phyloP scores from a whole-genome alignment of 805 yeast species.

The Grigorovia transvaalensis region DNA sequence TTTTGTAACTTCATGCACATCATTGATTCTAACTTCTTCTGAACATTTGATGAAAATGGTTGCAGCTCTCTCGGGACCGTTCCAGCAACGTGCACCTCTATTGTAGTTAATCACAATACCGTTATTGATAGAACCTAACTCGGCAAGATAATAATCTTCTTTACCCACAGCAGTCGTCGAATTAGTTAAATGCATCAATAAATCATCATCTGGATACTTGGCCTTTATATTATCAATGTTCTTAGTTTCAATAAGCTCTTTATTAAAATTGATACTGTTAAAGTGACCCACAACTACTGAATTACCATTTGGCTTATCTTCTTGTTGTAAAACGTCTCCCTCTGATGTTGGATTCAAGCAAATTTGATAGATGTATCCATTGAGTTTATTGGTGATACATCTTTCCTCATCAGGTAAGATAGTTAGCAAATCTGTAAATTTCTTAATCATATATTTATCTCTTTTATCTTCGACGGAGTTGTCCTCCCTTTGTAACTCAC shows the following conservation, averaged over 20 bases:
- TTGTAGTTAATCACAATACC: conserved; percentile 34
- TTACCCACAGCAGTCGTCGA: conserved; percentile 12
- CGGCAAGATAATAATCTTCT: conserved; percentile 16
- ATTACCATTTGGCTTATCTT: conserved; percentile 13
- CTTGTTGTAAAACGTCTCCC: conserved; percentile 18
- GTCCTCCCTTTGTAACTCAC: conserved; percentile 1
- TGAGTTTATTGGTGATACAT: not conserved
- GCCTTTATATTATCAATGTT: conserved; percentile 17
- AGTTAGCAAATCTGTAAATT: conserved; percentile 7
- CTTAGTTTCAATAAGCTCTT: conserved; percentile 8
- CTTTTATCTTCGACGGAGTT: not conserved
- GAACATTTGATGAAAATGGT: conserved; percentile 61
- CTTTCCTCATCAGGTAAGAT: not conserved
- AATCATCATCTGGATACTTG: conserved; percentile 13
- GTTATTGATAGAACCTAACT: conserved; percentile 25
- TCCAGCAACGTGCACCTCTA: conserved; percentile 82
- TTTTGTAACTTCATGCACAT: conserved; percentile 80
- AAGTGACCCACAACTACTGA: conserved; percentile 21
- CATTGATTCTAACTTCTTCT: conserved; percentile 29
- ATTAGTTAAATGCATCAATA: conserved; percentile 16
- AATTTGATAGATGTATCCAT: conserved; percentile 17
- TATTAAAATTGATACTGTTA: conserved; percentile 8
- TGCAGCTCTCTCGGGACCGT: conserved; percentile 79
- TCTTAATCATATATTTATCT: not conserved
- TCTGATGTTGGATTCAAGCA: conserved; percentile 10